A percentile compares a stretch with the other conserved stretches of the same genome.
phyloP scores from a whole-genome alignment of 208 protist genomes.

The Crithidia thermophila region DNA sequence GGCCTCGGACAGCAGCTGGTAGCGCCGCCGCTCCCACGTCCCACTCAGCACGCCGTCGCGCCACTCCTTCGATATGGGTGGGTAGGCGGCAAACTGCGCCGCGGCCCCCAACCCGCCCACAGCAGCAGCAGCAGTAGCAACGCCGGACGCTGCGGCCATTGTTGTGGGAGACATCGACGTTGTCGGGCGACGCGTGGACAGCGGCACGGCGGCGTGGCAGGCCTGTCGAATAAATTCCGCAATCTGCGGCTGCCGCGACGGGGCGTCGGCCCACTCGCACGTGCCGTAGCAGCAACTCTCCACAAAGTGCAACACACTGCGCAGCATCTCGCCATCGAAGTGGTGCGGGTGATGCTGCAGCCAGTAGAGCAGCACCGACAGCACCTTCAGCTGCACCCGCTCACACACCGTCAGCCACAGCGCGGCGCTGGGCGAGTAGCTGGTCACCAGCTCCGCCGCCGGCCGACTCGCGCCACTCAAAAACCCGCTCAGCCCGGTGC shows the following conservation, averaged over 20 bases:
- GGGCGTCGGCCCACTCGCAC: constrained; percentile 46
- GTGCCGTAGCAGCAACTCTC: constrained; percentile 42
- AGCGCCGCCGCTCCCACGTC: constrained; percentile 13
- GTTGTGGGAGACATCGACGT: not conserved
- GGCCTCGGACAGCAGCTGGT: constrained; percentile 17
- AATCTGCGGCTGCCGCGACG: constrained; percentile 47
- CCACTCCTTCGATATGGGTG: constrained; percentile 19
- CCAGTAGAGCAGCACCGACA: constrained; percentile 58
- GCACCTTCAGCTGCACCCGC: constrained; percentile 53
- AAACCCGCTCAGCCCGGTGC: not conserved
- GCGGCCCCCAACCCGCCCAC: not conserved
- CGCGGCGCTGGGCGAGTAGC: constrained; percentile 48
- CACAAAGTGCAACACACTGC: constrained; percentile 54
- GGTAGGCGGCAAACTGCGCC: not conserved
- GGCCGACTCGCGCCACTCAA: not conserved
- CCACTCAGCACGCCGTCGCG: constrained; percentile 17
- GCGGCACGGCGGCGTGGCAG: constrained; percentile 18
- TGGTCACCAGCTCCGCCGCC: constrained; percentile 24
- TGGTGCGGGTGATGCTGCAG: constrained; percentile 54
- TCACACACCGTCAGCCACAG: constrained; percentile 55
- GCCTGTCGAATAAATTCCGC: constrained; percentile 49
- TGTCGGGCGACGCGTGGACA: not conserved
- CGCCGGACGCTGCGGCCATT: not conserved
- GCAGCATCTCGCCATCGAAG: constrained; percentile 57
- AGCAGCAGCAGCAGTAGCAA: too few relatives aligned